Conservation (phyloP, 164 flowering plant species). For the Taxillus chinensis region DNA sequence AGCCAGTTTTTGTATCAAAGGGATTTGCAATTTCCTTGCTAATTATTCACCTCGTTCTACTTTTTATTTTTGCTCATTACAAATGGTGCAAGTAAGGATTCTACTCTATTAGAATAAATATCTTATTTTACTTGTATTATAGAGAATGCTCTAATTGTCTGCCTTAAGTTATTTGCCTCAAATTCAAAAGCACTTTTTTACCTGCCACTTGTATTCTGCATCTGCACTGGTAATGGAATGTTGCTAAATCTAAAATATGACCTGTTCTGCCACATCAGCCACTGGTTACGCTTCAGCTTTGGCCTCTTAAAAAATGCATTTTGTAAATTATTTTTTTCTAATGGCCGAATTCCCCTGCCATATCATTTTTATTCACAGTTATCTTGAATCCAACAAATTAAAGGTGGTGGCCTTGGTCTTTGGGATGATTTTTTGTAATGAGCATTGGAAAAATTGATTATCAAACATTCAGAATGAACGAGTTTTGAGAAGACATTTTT, state of each 20-base stretch:
- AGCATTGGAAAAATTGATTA: too few species aligned
- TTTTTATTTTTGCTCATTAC: conserved; percentile 56
- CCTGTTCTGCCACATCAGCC: background rate
- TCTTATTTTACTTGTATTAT: too few species aligned
- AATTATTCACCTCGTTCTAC: conserved; percentile 54
- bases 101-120: background rate
- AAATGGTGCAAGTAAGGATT: conserved; percentile 89
- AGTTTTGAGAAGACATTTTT: too few species aligned
- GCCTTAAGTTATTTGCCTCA: background rate
- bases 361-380: too few species aligned
- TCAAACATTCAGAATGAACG: too few species aligned
- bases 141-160: background rate
- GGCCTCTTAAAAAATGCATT: too few species aligned
- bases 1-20: conserved; percentile 67
- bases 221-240: background rate
- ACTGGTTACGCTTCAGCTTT: too few species aligned
- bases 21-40: conserved; percentile 62
- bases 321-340: too few species aligned
- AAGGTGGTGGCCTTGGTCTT: too few species aligned
- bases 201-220: background rate
- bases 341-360: too few species aligned
- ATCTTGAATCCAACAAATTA: too few species aligned
- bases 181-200: background rate
- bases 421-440: too few species aligned
- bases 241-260: background rate